Base-by-base conservation (phyloP, 805 yeast species). In the Danielia oregonensis region DNA sequence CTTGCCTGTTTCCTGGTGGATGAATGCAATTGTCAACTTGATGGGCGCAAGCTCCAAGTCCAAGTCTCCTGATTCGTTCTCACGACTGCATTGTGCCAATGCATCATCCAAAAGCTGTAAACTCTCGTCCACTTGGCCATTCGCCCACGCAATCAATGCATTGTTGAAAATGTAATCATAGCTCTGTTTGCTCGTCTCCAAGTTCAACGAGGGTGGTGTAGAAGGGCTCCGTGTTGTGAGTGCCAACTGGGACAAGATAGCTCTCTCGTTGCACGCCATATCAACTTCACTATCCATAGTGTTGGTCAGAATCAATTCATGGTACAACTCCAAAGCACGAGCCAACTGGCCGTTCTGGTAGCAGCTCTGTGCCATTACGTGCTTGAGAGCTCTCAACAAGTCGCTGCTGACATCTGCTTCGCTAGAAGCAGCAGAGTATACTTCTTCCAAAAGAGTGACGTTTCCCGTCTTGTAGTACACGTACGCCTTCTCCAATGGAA, bases 151-250 rank as follows among this genome's bases (percentile, higher is more conserved):
- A 24, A 75, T 68, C 39, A 78, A 60, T 0, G 86, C 78, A 6
- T 66, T 62, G 58, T 83, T 83, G 63, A 79, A 82, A 4, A 68
- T 51, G 34, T 68, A 67, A 49, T 83, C 91, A 49, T 81, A 80
- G 6, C 75, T 62, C 12, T 50, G 32, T 23, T 52, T 51, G 31
- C 53, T 29, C 6, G 35, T 38, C 7, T 42, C 41, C 24, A 44
- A 33, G 8, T 17, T 16, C 23, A 35, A 23, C 16, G 30, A 12
- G 14, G 45, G 39, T 11, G 15, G 17, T 2, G 24, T 24, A 9
- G 9, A 19, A 10, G 17, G 8, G 5, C 16, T 7, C 5, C 27
- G 22, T 7, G 26, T 22, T 6, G 21, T 26, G 28, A 46, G 39
- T 25, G 55, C 57, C 15, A 58, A 52, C 51, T 76, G 84, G 8